Conservation (phyloP, 495 filamentous ascomycete species). For the Talaromyces borbonicus region DNA sequence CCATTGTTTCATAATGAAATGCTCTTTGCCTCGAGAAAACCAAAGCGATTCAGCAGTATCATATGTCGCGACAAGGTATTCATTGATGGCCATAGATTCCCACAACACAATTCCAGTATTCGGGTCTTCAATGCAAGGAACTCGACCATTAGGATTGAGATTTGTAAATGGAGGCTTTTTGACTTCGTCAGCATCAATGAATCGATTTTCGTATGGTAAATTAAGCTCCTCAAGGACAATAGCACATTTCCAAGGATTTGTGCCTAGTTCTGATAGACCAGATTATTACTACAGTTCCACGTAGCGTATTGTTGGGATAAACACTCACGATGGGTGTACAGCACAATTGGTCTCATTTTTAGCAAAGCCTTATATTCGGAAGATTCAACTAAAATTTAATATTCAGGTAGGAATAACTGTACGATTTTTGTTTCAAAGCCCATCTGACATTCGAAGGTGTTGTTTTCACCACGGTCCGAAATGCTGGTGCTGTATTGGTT, state of each 20-base stretch:
- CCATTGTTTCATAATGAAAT: slow-evolving; percentile 4
- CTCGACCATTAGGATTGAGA: slow-evolving; percentile 55
- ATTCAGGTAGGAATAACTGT: too few relatives aligned
- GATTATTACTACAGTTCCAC: neutral
- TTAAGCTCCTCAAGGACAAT: slow-evolving; percentile 47
- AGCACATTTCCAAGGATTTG: slow-evolving; percentile 48
- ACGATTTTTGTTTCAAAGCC: too few relatives aligned
- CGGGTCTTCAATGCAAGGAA: slow-evolving; percentile 41
- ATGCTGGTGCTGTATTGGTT: neutral
- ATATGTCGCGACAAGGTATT: slow-evolving; percentile 52
- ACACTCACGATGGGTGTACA: slow-evolving; percentile 1
- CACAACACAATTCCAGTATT: slow-evolving; percentile 49
- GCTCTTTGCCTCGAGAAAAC: neutral
- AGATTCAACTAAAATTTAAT: too few relatives aligned
- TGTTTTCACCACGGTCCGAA: too few relatives aligned
- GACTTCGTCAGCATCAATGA: slow-evolving; percentile 30
- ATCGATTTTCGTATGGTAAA: slow-evolving; percentile 34
- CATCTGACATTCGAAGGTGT: too few relatives aligned
- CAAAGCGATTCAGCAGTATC: slow-evolving; percentile 25
- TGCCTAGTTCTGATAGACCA: slow-evolving; percentile 16
- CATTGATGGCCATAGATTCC: slow-evolving; percentile 53
- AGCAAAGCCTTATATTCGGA: too few relatives aligned
- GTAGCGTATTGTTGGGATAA: neutral
- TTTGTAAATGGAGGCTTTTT: slow-evolving; percentile 38
- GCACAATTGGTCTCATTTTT: neutral